phyloP scores from a whole-genome alignment of 768 basidiomycete genomes.

The Serpula lacrymans region DNA sequence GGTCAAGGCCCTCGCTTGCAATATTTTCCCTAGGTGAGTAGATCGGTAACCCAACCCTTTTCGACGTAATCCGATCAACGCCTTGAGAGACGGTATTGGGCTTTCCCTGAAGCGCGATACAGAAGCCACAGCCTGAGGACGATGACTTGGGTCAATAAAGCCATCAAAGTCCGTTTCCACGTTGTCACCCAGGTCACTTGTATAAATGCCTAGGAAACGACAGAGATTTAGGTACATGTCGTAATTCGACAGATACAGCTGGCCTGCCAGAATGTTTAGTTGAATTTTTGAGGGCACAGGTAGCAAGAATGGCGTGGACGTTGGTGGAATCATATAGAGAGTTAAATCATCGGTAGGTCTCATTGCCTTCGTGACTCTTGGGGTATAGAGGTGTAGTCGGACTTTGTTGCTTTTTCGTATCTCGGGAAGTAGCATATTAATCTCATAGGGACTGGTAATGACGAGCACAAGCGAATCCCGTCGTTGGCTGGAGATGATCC shows the following conservation, averaged over 20 bases:
- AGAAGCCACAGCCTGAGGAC: constrained; percentile 5
- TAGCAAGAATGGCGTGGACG: not conserved
- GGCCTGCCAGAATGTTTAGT: constrained; percentile 29
- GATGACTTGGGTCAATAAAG: constrained; percentile 15
- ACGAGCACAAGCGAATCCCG: constrained; percentile 19
- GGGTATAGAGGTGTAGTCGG: constrained; percentile 41
- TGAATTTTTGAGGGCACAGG: constrained; percentile 8
- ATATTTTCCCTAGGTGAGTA: constrained; percentile 42
- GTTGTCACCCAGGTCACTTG: constrained; percentile 10
- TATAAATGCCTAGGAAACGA: constrained; percentile 22
- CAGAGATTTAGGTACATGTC: constrained; percentile 24
- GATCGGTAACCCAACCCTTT: constrained; percentile 35
- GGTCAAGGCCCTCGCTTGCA: constrained; percentile 24
- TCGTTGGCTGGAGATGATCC: constrained; percentile 3
- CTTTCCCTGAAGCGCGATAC: constrained; percentile 27
- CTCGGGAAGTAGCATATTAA: constrained; percentile 30
- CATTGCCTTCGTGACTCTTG: constrained; percentile 32
- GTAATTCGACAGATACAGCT: constrained; percentile 27
- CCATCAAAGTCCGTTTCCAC: constrained; percentile 13
- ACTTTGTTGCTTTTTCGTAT: constrained; percentile 31
- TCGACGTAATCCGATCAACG: constrained; percentile 27
- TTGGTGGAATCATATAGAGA: constrained; percentile 9
- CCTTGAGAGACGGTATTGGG: constrained; percentile 27
- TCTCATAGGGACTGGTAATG: constrained; percentile 41
- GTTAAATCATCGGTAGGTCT: constrained; percentile 33